Conservation (phyloP, 192 early-diverging fungal species). For the Radiomyces spectabilis region DNA sequence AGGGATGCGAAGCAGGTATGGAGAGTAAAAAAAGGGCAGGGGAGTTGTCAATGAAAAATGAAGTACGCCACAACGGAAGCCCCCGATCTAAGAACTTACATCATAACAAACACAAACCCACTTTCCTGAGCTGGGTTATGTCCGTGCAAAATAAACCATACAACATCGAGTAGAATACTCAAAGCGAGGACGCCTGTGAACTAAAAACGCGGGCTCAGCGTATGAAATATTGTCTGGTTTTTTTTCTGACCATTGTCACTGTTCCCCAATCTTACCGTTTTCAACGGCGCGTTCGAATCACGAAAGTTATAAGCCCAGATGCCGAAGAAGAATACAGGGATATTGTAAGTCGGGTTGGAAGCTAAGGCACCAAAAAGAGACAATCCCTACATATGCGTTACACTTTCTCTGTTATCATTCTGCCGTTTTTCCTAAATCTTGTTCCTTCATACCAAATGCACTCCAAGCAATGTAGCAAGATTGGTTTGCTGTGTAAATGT, state of each 20-base stretch:
- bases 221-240: background rate
- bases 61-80: background rate
- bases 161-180: constrained; percentile 38
- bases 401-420: background rate
- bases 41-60: no score
- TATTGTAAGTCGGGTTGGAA: constrained; percentile 39
- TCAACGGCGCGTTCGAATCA: constrained; percentile 42
- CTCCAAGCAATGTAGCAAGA: constrained; percentile 17
- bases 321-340: constrained; percentile 45
- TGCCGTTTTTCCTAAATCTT: background rate
- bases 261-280: constrained; percentile 24
- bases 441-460: constrained; percentile 17
- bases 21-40: constrained; percentile 3
- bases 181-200: constrained; percentile 38
- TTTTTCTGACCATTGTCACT: background rate
- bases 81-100: constrained; percentile 3
- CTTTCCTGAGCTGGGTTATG: constrained; percentile 34
- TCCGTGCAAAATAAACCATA: constrained; percentile 36
- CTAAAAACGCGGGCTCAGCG: constrained; percentile 7
- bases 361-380: constrained; percentile 39
- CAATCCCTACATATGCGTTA: constrained; percentile 22
- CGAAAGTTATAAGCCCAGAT: constrained; percentile 43
- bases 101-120: constrained; percentile 24
- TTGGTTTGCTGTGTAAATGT: constrained; percentile 18
- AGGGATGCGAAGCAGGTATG: no score